Conservation (phyloP, 2,329 filamentous ascomycete genomes). For the Neofusicoccum cordaticola region DNA sequence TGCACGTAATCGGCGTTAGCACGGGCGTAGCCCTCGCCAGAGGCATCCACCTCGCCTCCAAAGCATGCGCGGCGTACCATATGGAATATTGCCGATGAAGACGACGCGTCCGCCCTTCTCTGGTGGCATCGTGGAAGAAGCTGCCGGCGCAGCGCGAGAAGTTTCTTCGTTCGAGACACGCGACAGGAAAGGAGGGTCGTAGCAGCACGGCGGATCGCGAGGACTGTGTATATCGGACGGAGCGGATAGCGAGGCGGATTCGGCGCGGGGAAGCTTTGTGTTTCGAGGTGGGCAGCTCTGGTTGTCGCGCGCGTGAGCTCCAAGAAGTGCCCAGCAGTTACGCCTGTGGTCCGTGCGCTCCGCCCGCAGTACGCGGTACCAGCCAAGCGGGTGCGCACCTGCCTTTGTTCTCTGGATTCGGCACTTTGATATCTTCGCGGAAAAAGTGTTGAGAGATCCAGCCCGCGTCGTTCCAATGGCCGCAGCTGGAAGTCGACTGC, state of each 20-base stretch:
- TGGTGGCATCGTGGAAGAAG: conserved; percentile 51
- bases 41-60: too few species aligned
- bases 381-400: neutral
- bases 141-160: neutral
- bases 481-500: too few species aligned
- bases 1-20: conserved; percentile 37
- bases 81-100: conserved; percentile 84
- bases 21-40: neutral
- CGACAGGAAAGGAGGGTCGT: neutral
- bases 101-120: conserved; percentile 76
- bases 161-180: neutral
- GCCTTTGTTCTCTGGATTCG: neutral
- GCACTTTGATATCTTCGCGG: too few species aligned
- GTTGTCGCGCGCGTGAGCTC: neutral
- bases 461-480: too few species aligned
- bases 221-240: neutral
- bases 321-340: neutral
- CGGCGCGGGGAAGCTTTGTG: neutral
- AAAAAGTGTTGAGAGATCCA: too few species aligned
- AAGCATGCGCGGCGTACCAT: conserved; percentile 52
- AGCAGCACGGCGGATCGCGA: neutral
- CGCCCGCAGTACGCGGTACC: neutral
- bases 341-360: neutral
- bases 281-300: neutral
- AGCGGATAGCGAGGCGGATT: neutral